Conservation (phyloP, 345 rosid genomes). For the Arabidopsis arenosa region DNA sequence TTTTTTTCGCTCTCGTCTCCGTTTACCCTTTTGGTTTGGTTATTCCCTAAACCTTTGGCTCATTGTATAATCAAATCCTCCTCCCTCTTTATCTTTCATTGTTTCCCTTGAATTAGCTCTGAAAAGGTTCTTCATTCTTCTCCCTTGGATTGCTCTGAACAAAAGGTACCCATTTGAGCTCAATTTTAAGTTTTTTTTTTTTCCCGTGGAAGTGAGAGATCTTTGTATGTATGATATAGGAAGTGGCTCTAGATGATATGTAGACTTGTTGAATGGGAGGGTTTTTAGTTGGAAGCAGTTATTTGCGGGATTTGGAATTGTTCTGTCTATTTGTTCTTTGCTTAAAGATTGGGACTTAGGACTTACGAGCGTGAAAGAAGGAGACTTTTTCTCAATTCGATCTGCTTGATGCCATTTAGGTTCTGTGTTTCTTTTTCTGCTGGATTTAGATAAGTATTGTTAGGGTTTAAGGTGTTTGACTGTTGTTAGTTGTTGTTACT, state of each 20-base stretch:
- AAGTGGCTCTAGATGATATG: slow-evolving; percentile 7
- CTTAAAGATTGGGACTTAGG: background rate
- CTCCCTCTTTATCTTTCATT: background rate
- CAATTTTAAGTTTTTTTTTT: slow-evolving; percentile 1
- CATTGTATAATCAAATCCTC: slow-evolving; percentile 9
- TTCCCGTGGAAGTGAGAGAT: slow-evolving; percentile 5
- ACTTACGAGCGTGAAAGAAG: background rate
- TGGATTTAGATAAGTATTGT: background rate
- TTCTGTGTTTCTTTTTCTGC: background rate
- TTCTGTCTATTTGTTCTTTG: slow-evolving; percentile 12
- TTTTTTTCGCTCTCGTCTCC: slow-evolving; percentile 32
- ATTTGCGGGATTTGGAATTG: background rate
- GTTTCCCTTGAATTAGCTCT: background rate
- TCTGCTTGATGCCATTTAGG: slow-evolving; percentile 23
- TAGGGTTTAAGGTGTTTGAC: slow-evolving; percentile 21
- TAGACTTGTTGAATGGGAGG: slow-evolving; percentile 12
- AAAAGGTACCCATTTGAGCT: slow-evolving; percentile 27
- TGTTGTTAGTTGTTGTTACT: slow-evolving; percentile 3
- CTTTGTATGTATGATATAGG: slow-evolving; percentile 1
- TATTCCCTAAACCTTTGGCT: slow-evolving; percentile 13
- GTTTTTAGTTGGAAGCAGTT: slow-evolving; percentile 6
- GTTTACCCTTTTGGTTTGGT: slow-evolving; percentile 8
- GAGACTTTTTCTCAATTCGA: background rate
- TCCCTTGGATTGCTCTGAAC: background rate
- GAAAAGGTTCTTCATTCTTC: slow-evolving; percentile 4